Conservation (phyloP, 352 stramenopile genomes). For the Phytophthora colocasiae region DNA sequence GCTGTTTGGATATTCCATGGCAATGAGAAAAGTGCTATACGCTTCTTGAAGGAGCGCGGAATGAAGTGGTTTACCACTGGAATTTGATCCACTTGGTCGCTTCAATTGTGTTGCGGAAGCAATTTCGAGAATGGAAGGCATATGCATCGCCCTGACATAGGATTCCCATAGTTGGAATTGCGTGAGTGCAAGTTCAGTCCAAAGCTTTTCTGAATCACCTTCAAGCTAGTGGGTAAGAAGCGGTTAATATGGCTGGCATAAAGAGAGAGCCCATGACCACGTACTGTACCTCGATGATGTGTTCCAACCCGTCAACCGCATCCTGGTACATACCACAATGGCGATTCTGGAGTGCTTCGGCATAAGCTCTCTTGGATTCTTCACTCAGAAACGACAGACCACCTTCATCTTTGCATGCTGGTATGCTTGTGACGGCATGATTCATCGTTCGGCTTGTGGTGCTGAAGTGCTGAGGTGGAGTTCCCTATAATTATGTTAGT, state of each 20-base stretch:
- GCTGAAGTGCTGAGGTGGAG: background rate
- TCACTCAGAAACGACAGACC: constrained; percentile 31
- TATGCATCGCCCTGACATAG: constrained; percentile 47
- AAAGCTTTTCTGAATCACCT: constrained; percentile 62
- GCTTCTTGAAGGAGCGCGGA: constrained; percentile 47
- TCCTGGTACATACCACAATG: constrained; percentile 49
- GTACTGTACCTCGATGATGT: constrained; percentile 51
- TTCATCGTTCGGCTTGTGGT: constrained; percentile 15
- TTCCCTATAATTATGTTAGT: constrained; percentile 12
- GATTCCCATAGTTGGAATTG: constrained; percentile 71
- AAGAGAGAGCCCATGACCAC: background rate
- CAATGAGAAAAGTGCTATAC: constrained; percentile 82
- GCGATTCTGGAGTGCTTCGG: constrained; percentile 43
- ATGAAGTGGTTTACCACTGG: constrained; percentile 27
- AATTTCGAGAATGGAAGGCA: constrained; percentile 36
- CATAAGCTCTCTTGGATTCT: constrained; percentile 34
- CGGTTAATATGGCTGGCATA: background rate
- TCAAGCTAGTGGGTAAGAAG: constrained; percentile 40
- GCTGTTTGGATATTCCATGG: constrained; percentile 79
- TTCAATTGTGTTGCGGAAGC: constrained; percentile 12
- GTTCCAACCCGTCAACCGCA: constrained; percentile 47
- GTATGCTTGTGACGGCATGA: background rate
- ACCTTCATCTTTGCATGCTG: constrained; percentile 5
- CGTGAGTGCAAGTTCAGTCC: constrained; percentile 62
- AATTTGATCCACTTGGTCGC: constrained; percentile 9